Percentiles rank a stretch among this genome's conserved stretches.
Conservation (phyloP, 805 yeast genomes). For the Wickerhamiella musiphila region DNA sequence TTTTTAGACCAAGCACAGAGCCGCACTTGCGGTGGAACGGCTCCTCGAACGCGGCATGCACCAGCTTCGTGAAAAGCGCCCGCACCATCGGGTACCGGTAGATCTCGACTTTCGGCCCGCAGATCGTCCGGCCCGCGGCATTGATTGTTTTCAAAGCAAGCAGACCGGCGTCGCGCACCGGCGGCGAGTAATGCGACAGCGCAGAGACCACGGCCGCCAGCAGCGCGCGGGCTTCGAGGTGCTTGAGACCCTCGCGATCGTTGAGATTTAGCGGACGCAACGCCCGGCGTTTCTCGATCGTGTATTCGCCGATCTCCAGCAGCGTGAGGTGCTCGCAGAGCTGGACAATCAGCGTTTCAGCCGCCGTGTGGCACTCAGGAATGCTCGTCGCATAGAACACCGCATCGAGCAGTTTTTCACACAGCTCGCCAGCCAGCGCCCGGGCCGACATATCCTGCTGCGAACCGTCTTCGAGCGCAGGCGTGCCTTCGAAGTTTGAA, state of each 20-base stretch:
- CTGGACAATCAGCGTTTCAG: slow-evolving; percentile 40
- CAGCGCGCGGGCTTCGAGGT: slow-evolving; percentile 50
- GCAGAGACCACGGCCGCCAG: slow-evolving; percentile 65
- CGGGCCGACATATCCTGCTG: slow-evolving; percentile 13
- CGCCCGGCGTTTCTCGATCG: slow-evolving; percentile 48
- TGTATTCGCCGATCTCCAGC: slow-evolving; percentile 56
- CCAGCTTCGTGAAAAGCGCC: slow-evolving; percentile 58
- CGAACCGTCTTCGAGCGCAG: slow-evolving; percentile 11
- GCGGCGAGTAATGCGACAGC: slow-evolving; percentile 54
- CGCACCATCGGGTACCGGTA: slow-evolving; percentile 58
- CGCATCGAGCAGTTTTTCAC: slow-evolving; percentile 46
- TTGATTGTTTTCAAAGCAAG: slow-evolving; percentile 46
- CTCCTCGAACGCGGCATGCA: slow-evolving; percentile 85
- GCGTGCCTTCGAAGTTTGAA: slow-evolving; percentile 6
- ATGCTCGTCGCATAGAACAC: slow-evolving; percentile 63
- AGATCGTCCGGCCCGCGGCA: slow-evolving; percentile 42
- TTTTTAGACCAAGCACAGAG: slow-evolving; percentile 67
- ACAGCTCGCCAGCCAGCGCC: slow-evolving; percentile 37
- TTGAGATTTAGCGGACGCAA: slow-evolving; percentile 53
- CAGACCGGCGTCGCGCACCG: slow-evolving; percentile 56
- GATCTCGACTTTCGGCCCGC: slow-evolving; percentile 50
- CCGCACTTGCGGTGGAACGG: slow-evolving; percentile 74
- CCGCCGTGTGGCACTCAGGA: slow-evolving; percentile 54
- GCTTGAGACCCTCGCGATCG: slow-evolving; percentile 62
- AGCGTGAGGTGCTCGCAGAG: slow-evolving; percentile 66